Evolutionary conservation across 495 filamentous ascomycete genomes (phyloP).

Genomic region (Viridothelium virens): DNA sequence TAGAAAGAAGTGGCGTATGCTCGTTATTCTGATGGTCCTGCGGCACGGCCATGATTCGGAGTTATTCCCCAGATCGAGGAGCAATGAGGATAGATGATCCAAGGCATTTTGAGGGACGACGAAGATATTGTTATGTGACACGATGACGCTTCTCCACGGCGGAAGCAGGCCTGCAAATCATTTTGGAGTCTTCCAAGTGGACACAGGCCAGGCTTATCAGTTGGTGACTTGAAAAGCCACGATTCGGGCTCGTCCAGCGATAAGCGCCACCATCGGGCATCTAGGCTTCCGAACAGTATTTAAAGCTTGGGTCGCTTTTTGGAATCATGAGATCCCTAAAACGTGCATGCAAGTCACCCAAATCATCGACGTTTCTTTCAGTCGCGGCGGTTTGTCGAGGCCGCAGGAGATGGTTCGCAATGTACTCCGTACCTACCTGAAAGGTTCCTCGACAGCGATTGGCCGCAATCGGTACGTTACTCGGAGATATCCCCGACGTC

Average conservation of each 20-base stretch:
- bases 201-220: slow-evolving; percentile 4
- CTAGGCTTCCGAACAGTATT: too few species aligned
- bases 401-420: too few species aligned
- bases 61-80: background rate
- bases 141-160: slow-evolving; percentile 5
- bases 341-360: background rate
- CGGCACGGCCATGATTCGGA: slow-evolving; percentile 14
- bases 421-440: too few species aligned
- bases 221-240: slow-evolving; percentile 9
- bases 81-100: background rate
- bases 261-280: slow-evolving; percentile 2
- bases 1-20: slow-evolving; percentile 16
- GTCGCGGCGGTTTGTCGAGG: slow-evolving; percentile 10
- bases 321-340: background rate
- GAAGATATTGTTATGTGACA: slow-evolving; percentile 9
- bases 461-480: background rate
- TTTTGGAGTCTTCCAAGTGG: background rate
- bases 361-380: slow-evolving; percentile 16
- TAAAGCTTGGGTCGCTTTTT: slow-evolving; percentile 3
- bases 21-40: slow-evolving; percentile 10
- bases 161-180: background rate
- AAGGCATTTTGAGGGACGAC: background rate
- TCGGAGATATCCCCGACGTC: slow-evolving; percentile 10
- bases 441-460: too few species aligned
- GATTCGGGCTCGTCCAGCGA: slow-evolving; percentile 3